These are phyloP conservation scores for Selaginella tamariscina DNA, from an alignment of 75 land plant species.

Conservation along the genomic window DNA sequence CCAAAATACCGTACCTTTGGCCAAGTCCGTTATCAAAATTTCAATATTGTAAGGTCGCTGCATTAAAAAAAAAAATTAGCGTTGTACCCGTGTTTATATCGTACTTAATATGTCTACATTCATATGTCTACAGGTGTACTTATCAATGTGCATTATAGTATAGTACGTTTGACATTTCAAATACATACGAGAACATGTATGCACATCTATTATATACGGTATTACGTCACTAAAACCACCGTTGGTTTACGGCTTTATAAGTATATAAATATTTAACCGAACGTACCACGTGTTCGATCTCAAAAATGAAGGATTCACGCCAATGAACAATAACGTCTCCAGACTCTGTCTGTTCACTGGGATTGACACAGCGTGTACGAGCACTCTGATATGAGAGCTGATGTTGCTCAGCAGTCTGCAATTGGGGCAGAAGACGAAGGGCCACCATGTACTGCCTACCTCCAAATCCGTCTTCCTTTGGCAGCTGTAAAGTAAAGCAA, in stretches of 20 bases:
- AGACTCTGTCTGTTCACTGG: constrained; percentile 13
- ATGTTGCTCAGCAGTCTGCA: constrained; percentile 16
- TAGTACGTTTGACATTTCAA: no score
- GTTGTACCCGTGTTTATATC: neutral
- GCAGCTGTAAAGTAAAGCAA: constrained; percentile 40
- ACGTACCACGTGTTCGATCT: constrained; percentile 58
- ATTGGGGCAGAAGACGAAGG: constrained; percentile 33
- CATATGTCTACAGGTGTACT: no score
- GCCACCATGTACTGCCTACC: constrained; percentile 51
- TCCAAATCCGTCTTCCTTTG: constrained; percentile 29
- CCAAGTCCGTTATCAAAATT: constrained; percentile 51
- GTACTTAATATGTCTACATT: no score
- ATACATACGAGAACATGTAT: no score
- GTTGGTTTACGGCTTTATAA: no score
- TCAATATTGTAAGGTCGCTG: constrained; percentile 56
- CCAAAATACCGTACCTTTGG: constrained; percentile 43
- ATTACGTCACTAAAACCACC: no score
- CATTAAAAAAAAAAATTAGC: neutral
- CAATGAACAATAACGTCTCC: constrained; percentile 37
- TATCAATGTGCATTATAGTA: no score
- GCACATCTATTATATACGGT: no score
- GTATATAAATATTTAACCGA: neutral
- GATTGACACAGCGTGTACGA: constrained; percentile 51
- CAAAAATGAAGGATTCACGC: constrained; percentile 78
- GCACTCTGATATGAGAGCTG: constrained; percentile 56